Conservation (phyloP, 2,329 filamentous ascomycete species). For the Pseudogymnoascus sp. region DNA sequence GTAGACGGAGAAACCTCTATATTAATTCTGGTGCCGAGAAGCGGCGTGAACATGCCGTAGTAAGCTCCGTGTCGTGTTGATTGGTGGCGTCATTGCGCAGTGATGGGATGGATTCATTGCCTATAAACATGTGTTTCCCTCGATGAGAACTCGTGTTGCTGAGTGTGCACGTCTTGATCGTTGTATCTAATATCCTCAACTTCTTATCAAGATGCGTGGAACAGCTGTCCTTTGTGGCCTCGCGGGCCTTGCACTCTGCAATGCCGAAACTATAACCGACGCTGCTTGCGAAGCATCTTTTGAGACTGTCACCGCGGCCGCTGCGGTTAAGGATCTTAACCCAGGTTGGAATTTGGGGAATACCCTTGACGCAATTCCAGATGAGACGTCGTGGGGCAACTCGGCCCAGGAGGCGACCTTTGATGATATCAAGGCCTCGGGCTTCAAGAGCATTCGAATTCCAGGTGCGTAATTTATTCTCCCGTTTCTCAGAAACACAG, state of each 20-base stretch:
- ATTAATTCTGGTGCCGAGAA: not conserved
- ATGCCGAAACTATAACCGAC: not conserved
- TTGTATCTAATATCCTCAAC: not conserved
- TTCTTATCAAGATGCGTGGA: slow-evolving; percentile 4
- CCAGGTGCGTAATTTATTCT: slow-evolving; percentile 31
- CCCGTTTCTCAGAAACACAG: not conserved
- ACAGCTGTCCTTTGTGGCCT: not conserved
- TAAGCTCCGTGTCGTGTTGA: not conserved
- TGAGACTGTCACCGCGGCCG: slow-evolving; percentile 19
- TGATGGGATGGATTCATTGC: not conserved
- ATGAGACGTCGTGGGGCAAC: slow-evolving; percentile 53
- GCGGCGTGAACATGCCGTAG: not conserved
- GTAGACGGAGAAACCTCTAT: not conserved
- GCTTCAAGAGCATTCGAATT: slow-evolving; percentile 50
- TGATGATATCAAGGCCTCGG: slow-evolving; percentile 41
- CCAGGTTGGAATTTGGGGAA: slow-evolving; percentile 56
- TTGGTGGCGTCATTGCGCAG: not conserved
- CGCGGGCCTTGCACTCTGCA: not conserved
- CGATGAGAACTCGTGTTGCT: not conserved
- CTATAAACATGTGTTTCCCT: not conserved
- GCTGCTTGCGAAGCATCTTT: slow-evolving; percentile 17
- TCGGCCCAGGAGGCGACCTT: slow-evolving; percentile 43
- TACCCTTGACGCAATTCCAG: slow-evolving; percentile 47
- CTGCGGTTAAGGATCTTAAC: slow-evolving; percentile 37
- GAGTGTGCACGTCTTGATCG: not conserved